Percentiles rank a stretch among this genome's conserved stretches.
phyloP scores from a whole-genome alignment of 2,329 filamentous ascomycete species.

The Aspergillus arachidicola region DNA sequence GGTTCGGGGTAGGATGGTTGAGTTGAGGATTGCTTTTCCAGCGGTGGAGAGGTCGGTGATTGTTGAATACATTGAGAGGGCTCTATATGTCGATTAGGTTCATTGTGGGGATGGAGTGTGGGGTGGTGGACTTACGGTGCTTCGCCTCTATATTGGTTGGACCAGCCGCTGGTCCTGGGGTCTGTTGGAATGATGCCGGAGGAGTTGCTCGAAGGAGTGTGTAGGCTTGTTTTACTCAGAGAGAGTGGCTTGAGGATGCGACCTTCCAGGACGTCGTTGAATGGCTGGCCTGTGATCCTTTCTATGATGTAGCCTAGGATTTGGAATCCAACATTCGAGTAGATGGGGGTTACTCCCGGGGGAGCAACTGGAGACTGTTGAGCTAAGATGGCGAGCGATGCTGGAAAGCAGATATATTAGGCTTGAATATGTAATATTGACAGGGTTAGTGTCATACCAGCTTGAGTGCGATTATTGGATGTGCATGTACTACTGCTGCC shows the following conservation, averaged over 20 bases:
- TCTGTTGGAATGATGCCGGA: constrained; percentile 1
- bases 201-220: neutral
- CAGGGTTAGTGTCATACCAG: neutral
- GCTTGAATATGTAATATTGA: neutral
- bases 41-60: constrained; percentile 39
- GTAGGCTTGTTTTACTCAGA: neutral
- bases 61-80: constrained; percentile 38
- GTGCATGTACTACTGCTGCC: neutral
- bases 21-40: constrained; percentile 44
- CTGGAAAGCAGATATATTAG: neutral
- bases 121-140: neutral
- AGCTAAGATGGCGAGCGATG: neutral
- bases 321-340: constrained; percentile 1
- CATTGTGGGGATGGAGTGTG: neutral
- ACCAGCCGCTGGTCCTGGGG: constrained; percentile 6
- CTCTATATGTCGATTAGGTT: constrained; percentile 4
- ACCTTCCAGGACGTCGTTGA: neutral
- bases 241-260: neutral
- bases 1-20: constrained; percentile 35
- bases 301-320: constrained; percentile 1
- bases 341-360: neutral
- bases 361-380: neutral
- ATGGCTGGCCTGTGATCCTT: neutral
- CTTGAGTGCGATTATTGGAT: neutral
- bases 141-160: neutral